Conservation (phyloP, 805 yeast genomes). For the Clavispora vitiphila region DNA sequence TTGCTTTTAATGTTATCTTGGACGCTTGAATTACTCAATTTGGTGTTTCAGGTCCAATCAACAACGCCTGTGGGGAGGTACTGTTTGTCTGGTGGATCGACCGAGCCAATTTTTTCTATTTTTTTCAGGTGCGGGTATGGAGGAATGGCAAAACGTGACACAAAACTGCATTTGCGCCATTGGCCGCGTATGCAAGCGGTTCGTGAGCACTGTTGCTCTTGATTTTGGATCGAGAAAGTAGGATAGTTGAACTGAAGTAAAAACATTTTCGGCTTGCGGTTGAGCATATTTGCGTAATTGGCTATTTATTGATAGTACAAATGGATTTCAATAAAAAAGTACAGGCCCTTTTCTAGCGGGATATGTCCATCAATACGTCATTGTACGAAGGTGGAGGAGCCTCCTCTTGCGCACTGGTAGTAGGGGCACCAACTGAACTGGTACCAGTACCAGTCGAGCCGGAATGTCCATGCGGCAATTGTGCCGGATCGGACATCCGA, state of each 20-base stretch:
- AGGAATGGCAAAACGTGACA: conserved; percentile 2
- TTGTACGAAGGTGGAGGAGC: not conserved
- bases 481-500: too few relatives aligned
- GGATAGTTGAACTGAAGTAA: too few relatives aligned
- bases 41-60: not conserved
- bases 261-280: too few relatives aligned
- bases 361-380: not conserved
- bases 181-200: not conserved
- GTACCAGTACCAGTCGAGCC: not conserved
- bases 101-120: not conserved
- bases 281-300: too few relatives aligned
- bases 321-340: too few relatives aligned
- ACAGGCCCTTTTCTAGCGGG: not conserved
- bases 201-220: not conserved
- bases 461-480: not conserved
- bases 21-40: not conserved
- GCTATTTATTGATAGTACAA: too few relatives aligned
- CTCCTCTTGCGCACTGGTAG: too few relatives aligned
- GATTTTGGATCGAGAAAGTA: too few relatives aligned
- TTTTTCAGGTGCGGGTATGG: conserved; percentile 1
- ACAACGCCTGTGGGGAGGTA: not conserved
- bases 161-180: conserved; percentile 3
- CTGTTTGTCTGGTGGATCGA: not conserved
- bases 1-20: not conserved
- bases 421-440: too few relatives aligned